Percentiles rank a stretch among this genome's conserved stretches.
These are phyloP conservation scores for Corymbia citriodora DNA, from an alignment of 441 rosid genomes.

Conservation along the genomic window DNA sequence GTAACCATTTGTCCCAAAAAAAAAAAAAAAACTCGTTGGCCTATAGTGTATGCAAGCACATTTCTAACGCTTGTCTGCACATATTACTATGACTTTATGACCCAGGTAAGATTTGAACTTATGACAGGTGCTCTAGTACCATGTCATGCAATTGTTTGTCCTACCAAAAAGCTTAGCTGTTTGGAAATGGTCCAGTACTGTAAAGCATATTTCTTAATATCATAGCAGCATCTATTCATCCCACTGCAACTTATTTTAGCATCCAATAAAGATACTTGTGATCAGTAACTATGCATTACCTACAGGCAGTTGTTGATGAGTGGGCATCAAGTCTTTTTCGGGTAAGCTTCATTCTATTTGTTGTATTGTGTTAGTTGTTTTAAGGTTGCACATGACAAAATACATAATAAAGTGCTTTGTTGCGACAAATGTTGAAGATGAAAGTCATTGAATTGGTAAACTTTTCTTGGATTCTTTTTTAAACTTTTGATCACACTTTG, in stretches of 20 bases:
- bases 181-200: background rate
- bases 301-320: conserved; percentile 92
- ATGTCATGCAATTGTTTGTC: background rate
- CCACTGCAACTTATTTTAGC: background rate
- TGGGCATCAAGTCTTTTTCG: conserved; percentile 96
- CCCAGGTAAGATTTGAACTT: background rate
- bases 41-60: background rate
- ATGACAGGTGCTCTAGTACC: background rate
- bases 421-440: background rate
- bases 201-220: background rate
- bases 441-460: background rate
- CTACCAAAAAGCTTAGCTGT: background rate
- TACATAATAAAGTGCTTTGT: background rate
- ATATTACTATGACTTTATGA: background rate
- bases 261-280: background rate
- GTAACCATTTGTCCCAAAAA: background rate
- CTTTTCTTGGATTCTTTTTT: background rate
- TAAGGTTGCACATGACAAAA: background rate
- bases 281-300: conserved; percentile 8
- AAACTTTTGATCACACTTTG: background rate
- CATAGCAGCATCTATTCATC: background rate
- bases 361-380: background rate
- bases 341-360: conserved; percentile 34
- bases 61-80: background rate
- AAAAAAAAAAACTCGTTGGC: background rate